Base-by-base conservation (phyloP, 352 stramenopile genomes). In the Lagenidium giganteum region DNA sequence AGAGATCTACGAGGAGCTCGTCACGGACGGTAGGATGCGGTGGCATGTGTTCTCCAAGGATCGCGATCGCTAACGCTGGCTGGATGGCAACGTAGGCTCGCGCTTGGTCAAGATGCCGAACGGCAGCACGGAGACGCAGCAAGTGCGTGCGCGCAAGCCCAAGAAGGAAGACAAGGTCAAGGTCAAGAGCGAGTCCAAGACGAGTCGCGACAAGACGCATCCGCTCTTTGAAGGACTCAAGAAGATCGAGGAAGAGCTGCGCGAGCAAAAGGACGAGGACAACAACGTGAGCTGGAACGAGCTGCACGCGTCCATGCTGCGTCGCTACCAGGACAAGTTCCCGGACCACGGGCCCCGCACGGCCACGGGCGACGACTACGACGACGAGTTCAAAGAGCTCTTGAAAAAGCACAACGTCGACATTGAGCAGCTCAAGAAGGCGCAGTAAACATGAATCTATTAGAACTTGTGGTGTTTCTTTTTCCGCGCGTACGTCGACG, bases 311-410 rank as follows among this genome's bases (percentile, higher is more conserved):
- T 65, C 47, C 28, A 91, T 91, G 79, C 61, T 91, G 17, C 61
- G 66, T 35, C 61, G 70, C 30, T 91, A 91, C 63, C 57, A 91
- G 57, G 64, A 91, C 32, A 91, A 91, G 53, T 91, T 71, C 55
- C 79, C 79, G 20, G 42, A 77, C 20, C 69, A 91, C 37, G 79
- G 79, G 0, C 57, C 59, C 11, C 71, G 68, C 22, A 63, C 61
- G 20, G 43, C 42, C 6, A 57, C 75, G 34, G 69, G 64, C 46
- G 78, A 90, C 52, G 67, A 74, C 38, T 91, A 91, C 58, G 73
- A 91, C 58, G 75, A 91, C 34, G 79, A 91, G 55, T 91, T 91
- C 50, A 84, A 87, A 36, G 79, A 87, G 34, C 61, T 91, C 30
- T 50, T 91, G 28, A 67, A 76, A 27, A 84, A 88, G 42, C 68